Percentiles rank a stretch among this genome's conserved stretches.
phyloP scores from a whole-genome alignment of 2,329 filamentous ascomycete species.

The Alternaria panax region DNA sequence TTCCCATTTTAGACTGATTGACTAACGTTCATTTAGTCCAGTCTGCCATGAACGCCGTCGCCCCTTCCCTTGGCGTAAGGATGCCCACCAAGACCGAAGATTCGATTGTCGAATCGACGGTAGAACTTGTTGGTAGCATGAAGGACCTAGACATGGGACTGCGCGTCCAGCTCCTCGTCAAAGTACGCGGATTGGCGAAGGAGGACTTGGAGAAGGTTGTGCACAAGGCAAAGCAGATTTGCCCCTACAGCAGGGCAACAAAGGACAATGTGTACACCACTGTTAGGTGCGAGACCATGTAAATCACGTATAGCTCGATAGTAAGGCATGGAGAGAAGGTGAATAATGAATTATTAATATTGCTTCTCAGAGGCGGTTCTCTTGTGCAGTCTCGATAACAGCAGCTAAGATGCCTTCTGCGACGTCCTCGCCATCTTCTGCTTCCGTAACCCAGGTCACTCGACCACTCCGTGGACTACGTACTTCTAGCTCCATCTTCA shows the following conservation, averaged over 20 bases:
- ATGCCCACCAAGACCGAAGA: constrained; percentile 52
- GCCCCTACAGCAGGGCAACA: constrained; percentile 46
- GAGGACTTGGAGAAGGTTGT: constrained; percentile 48
- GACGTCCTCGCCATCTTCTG: constrained; percentile 64
- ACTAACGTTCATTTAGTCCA: constrained; percentile 31
- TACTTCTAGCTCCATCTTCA: constrained; percentile 75
- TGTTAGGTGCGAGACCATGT: constrained; percentile 32
- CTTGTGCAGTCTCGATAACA: constrained; percentile 51
- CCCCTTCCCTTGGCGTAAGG: constrained; percentile 51
- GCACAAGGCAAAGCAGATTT: constrained; percentile 45
- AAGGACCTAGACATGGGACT: constrained; percentile 56
- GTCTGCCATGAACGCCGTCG: constrained; percentile 56
- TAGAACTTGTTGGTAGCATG: constrained; percentile 56
- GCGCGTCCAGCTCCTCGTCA: constrained; percentile 54
- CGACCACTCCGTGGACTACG: constrained; percentile 57
- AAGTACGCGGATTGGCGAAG: constrained; percentile 41
- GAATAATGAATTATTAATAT: neutral
- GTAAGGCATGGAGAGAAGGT: neutral
- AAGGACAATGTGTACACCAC: constrained; percentile 45
- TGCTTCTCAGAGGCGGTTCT: constrained; percentile 6
- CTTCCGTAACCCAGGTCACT: constrained; percentile 61
- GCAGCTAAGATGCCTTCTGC: constrained; percentile 63
- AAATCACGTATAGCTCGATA: neutral
- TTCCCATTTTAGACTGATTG: accelerated
- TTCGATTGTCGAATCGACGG: constrained; percentile 52